These are phyloP conservation scores for Bauhinia variegata DNA, from an alignment of 306 rosid genomes.

Conservation along the genomic window DNA sequence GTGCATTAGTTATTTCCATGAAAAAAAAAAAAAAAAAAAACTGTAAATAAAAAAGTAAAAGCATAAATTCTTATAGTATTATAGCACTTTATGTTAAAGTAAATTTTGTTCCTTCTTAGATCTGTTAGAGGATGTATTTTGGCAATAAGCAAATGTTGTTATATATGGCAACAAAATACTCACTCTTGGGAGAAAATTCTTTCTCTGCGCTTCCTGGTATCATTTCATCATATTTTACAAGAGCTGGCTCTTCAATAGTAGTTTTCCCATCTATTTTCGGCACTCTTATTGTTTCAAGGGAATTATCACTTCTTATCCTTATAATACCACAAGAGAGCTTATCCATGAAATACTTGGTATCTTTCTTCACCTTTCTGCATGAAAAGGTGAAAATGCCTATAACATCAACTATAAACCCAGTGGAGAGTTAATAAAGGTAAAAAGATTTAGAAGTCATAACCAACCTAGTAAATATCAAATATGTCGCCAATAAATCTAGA, in stretches of 20 bases:
- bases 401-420: slow-evolving; percentile 26
- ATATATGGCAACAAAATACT: slow-evolving; percentile 22
- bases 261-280: slow-evolving; percentile 32
- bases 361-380: slow-evolving; percentile 42
- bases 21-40: no score
- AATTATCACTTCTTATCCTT: slow-evolving; percentile 46
- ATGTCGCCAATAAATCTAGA: slow-evolving; percentile 48
- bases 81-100: no score
- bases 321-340: slow-evolving; percentile 40
- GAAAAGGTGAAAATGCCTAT: slow-evolving; percentile 12
- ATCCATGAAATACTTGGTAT: slow-evolving; percentile 33
- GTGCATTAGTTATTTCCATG: no score
- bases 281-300: slow-evolving; percentile 45
- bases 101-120: no score
- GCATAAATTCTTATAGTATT: no score
- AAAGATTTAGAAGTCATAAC: slow-evolving; percentile 26
- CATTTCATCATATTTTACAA: slow-evolving; percentile 60
- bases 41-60: no score
- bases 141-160: not conserved
- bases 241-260: slow-evolving; percentile 27
- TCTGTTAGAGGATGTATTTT: not conserved
- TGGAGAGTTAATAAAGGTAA: slow-evolving; percentile 8
- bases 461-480: slow-evolving; percentile 78
- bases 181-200: slow-evolving; percentile 43
- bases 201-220: slow-evolving; percentile 62